Base-by-base conservation (phyloP, 1,139 yeast genomes). In the Hanseniaspora gamundiae region DNA sequence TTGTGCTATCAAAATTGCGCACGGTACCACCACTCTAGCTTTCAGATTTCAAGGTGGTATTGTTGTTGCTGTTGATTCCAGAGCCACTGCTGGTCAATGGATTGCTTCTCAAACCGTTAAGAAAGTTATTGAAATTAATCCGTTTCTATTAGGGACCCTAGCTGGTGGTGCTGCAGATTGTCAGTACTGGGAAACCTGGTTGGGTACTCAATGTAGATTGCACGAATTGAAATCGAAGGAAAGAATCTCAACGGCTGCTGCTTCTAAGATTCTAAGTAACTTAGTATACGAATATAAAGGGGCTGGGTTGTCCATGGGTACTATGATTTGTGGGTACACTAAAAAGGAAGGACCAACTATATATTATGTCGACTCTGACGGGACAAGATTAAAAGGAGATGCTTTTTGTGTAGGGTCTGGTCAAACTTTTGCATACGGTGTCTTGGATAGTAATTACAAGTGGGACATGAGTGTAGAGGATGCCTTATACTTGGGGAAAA, bases 131-230 rank as follows among this genome's bases (percentile, higher is more conserved):
- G 91, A 91, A 64, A 91, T 91, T 67, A 93, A 93, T 65, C 96
- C 97, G 43, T 83, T 84, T 60, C 68, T 91, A 53, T 73, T 91
- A 56, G 99, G 99, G 52, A 91, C 99, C 28, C 80, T 91, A 96
- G 99, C 99, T 31, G 99, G 99, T 67, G 97, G 97, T 70, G 99
- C 99, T 43, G 98, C 98, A 24, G 99, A 91, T 67, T 91, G 99
- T 72, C 98, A 93, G 65, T 93, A 73, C 66, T 91, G 99, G 99
- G 97, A 91, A 68, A 86, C 96, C 26, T 91, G 97, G 97, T 73
- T 91, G 51, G 98, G 98, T 52, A 72, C 95, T 19, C 97, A 91
- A 66, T 91, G 98, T 69, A 75, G 99, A 59, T 69, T 91, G 56
- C 95, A 88, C 63, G 98, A 91, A 64, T 73, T 91, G 58, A 76